Base-by-base conservation (phyloP, 1,139 yeast genomes). In the Barnettozyma hawaiiensis region DNA sequence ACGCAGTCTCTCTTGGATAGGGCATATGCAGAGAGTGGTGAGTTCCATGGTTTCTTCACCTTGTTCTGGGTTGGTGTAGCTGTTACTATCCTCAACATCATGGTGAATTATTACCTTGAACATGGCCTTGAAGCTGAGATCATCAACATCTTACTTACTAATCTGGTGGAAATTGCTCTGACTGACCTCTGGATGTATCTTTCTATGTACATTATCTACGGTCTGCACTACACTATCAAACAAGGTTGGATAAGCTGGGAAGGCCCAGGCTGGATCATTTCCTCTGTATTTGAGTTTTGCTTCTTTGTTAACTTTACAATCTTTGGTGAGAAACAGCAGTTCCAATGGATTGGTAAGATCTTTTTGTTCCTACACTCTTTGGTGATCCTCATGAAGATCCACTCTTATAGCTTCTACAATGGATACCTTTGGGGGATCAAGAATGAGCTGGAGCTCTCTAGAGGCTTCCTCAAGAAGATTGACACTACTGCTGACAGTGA, bases 351-450 rank as follows among this genome's bases (percentile, higher is more conserved):
- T 42, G 96, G 87, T 5, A 79, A 81, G 56, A 90, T 89, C 33
- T 90, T 85, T 55, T 65, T 90, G 48, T 72, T 85, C 46, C 68
- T 90, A 45, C 97, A 90, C 61, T 77, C 86, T n/a, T 68, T 86
- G 42, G 97, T 90, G 5, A 67, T 89, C 51, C 62, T 90, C 50
- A 90, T 90, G 97, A 90, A 90, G 60, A 83, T 82, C 79, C 97
- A 90, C 61, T 86, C 96, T 2, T 90, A 81, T 59, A 86, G 85
- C 1, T 86, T 82, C 55, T 90, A 81, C 65, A 89, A 89, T 59
- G 97, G 97, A 0, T 86, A 89, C 59, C 66, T 89, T 44, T 86
- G 95, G 92, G 66, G 63, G 21, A 75, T 83, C 26, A 55, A 59
- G 24, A 64, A 68, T n/a, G 95, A 85, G 53, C 65, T 83, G 41